These are phyloP conservation scores for Aspergillus sp. DNA, from an alignment of 2,329 filamentous ascomycete genomes.

Conservation along the genomic window DNA sequence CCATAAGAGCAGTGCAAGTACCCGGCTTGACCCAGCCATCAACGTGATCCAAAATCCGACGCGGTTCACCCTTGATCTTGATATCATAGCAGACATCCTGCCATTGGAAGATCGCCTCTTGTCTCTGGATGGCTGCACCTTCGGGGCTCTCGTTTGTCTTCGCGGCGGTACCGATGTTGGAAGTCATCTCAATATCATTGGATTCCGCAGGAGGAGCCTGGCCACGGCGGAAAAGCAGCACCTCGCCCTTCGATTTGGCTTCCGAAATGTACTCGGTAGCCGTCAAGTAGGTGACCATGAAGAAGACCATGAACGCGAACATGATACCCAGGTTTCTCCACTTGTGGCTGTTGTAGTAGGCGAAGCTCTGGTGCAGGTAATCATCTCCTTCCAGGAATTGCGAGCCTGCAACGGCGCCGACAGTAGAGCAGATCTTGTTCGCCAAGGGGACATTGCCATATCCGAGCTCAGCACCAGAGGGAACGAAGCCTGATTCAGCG, in stretches of 20 bases:
- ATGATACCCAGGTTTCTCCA: conserved; percentile 71
- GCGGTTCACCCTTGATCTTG: conserved; percentile 72
- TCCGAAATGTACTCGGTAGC: conserved; percentile 42
- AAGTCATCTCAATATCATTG: conserved; percentile 8
- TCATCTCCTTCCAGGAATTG: conserved; percentile 57
- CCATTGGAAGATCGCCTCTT: conserved; percentile 84
- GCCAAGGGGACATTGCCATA: conserved; percentile 33
- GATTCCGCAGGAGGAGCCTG: not conserved
- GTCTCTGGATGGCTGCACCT: conserved; percentile 53
- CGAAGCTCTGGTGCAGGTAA: conserved; percentile 55
- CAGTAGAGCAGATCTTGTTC: conserved; percentile 54
- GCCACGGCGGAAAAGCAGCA: conserved; percentile 2
- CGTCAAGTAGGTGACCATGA: conserved; percentile 57
- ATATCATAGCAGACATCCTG: conserved; percentile 79
- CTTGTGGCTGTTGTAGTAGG: conserved; percentile 57
- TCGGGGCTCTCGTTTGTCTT: conserved; percentile 30
- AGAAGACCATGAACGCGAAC: conserved; percentile 59
- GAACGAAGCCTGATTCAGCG: conserved; percentile 35
- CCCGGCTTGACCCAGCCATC: conserved; percentile 94
- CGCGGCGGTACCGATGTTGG: conserved; percentile 26
- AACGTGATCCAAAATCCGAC: conserved; percentile 78
- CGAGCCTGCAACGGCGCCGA: conserved; percentile 57
- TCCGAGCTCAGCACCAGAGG: conserved; percentile 28
- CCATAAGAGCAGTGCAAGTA: conserved; percentile 86
- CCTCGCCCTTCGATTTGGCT: conserved; percentile 26